Base-by-base conservation (phyloP, 2,329 filamentous ascomycete genomes). In the Colletotrichum endophyticum region DNA sequence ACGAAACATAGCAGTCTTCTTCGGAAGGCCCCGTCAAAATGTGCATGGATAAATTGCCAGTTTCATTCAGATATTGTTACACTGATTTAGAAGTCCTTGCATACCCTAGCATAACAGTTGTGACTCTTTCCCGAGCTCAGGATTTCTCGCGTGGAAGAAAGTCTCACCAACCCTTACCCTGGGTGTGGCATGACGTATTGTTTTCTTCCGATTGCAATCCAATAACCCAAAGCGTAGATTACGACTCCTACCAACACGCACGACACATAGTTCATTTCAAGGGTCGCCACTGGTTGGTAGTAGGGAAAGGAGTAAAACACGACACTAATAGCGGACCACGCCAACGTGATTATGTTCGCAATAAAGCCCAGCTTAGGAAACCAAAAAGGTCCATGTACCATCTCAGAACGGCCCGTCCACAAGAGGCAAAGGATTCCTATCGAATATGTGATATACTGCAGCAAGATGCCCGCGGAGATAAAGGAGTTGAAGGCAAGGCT, bases 81-180 rank as follows among this genome's bases (percentile, higher is more conserved):
- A 39, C 7, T 39, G 2, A 8, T 2, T 39, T 19, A 16, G 36
- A 39, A 7, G 13, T 36, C 1, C 34, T 36, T 15, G 13, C 13
- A 8, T 15, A 39, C 15, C 1, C 0, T 19, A 9, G 16, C 1
- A 19, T 8, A 19, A 2, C 1, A 39, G 13, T 8, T 19, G 16
- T 16, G 15, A 19, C 8, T 39, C 13, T 39, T 19, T 19, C 8
- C 36, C 13, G 36, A 39, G 36, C 16, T 13, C 36, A 7, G 36
- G 39, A 9, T 44, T 44, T 44, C 39, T 19, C 39, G 39, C 39
- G 8, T n/a, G 19, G 8, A n/a, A 44, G 19, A 6, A 8, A n/a
- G 9, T 19, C 3, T 44, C 9, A 44, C 39, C 19, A 1, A n/a
- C 1, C 19, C 39, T n/a, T 49, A 44, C 5, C 19, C 39, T 49